phyloP scores from a whole-genome alignment of 2,329 filamentous ascomycete genomes.

The Coniochaeta hoffmannii region DNA sequence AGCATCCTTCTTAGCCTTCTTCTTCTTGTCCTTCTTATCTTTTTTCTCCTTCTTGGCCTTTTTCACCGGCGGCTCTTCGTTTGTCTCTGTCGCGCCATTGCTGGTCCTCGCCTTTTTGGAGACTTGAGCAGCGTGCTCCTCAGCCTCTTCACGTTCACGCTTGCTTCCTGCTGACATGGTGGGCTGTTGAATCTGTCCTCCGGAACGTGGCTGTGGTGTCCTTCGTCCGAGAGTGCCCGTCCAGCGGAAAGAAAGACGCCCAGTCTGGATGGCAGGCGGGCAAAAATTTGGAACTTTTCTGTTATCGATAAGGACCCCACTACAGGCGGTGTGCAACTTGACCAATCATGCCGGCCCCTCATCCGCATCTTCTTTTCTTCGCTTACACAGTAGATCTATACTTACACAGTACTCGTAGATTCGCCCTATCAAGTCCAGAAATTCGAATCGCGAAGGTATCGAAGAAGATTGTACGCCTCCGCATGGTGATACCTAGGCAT shows the following conservation, averaged over 20 bases:
- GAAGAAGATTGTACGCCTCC: no score
- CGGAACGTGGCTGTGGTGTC: neutral
- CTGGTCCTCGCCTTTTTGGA: conserved; percentile 17
- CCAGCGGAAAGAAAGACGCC: neutral
- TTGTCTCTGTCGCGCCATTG: conserved; percentile 12
- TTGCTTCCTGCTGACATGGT: conserved; percentile 18
- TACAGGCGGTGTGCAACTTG: neutral
- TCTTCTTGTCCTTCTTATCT: conserved; percentile 29
- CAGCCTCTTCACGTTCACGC: conserved; percentile 15
- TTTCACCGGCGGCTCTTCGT: conserved; percentile 10
- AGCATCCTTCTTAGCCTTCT: conserved; percentile 28
- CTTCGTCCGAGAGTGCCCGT: neutral
- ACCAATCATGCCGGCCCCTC: no score
- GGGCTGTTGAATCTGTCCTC: neutral
- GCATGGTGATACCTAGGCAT: no score
- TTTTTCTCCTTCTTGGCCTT: conserved; percentile 29
- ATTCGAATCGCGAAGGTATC: no score
- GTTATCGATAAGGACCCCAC: neutral
- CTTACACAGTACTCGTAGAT: no score
- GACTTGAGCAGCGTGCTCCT: conserved; percentile 11
- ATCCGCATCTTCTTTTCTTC: no score
- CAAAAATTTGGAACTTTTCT: neutral
- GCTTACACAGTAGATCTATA: no score
- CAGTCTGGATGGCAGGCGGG: neutral
- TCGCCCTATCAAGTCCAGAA: no score